These are phyloP conservation scores for Acacia acuminata DNA, from an alignment of 306 rosid species.

Conservation along the genomic window DNA sequence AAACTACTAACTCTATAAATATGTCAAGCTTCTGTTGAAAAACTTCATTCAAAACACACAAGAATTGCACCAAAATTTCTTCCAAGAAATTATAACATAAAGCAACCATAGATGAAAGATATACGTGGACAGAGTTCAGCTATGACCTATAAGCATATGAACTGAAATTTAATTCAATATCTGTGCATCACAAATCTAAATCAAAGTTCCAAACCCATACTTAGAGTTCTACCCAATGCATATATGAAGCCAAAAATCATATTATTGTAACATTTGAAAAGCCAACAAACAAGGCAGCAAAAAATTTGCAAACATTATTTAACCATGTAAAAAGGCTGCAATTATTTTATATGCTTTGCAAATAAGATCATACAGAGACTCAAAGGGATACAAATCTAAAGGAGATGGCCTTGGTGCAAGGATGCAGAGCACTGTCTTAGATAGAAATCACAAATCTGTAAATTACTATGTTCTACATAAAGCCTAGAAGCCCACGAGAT, in stretches of 20 bases:
- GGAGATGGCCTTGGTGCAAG: slow-evolving; percentile 21
- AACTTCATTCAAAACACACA: neutral
- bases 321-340: neutral
- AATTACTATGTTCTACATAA: neutral
- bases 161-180: slow-evolving; percentile 15
- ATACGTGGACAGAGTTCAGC: slow-evolving; percentile 10
- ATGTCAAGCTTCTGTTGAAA: neutral
- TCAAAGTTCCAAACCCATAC: neutral
- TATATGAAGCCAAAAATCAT: neutral
- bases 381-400: neutral
- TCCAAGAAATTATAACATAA: slow-evolving; percentile 17
- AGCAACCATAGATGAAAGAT: slow-evolving; percentile 18
- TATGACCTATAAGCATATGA: neutral
- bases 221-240: neutral
- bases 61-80: neutral
- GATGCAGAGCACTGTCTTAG: neutral
- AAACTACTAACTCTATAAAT: neutral
- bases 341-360: slow-evolving; percentile 5
- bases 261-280: slow-evolving; percentile 8
- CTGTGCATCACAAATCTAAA: neutral
- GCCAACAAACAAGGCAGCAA: slow-evolving; percentile 5
- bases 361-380: neutral
- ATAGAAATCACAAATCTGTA: slow-evolving; percentile 4
- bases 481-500: neutral
- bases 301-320: neutral